Evolutionary conservation across 257 asterid species (phyloP).

Genomic region (Linaria vulgaris): DNA sequence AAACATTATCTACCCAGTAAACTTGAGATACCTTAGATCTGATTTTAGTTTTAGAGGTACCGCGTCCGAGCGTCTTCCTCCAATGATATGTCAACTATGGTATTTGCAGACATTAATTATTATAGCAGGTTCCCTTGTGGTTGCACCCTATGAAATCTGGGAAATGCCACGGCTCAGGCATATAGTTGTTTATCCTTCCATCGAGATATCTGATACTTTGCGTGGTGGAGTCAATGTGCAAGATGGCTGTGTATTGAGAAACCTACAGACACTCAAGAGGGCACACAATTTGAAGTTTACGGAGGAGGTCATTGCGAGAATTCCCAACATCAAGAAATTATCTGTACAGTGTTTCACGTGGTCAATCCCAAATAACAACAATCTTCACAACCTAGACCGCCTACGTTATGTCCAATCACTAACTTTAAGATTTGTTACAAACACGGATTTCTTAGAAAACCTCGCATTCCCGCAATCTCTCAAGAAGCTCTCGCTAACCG

Average conservation of each 20-base stretch:
- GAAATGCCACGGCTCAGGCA: constrained; percentile 27
- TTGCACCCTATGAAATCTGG: constrained; percentile 25
- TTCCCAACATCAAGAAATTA: constrained; percentile 28
- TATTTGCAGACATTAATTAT: constrained; percentile 18
- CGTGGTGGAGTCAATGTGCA: neutral
- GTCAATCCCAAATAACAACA: neutral
- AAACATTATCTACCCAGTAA: neutral
- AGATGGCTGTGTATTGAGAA: constrained; percentile 7
- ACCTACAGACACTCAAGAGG: constrained; percentile 7
- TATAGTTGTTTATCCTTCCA: neutral
- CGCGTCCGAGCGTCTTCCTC: neutral
- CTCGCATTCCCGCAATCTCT: constrained; percentile 23
- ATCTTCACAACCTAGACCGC: constrained; percentile 15
- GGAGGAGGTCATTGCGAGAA: constrained; percentile 6
- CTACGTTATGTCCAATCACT: constrained; percentile 20
- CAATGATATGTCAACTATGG: constrained; percentile 18
- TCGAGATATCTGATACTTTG: constrained; percentile 8
- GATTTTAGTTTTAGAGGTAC: neutral
- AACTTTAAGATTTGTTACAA: neutral
- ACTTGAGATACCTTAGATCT: neutral
- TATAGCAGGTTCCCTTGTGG: no score
- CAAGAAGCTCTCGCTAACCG: constrained; percentile 2
- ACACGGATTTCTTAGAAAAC: no score
- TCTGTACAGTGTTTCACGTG: neutral
- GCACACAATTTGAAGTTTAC: constrained; percentile 12